Conservation (phyloP, 345 rosid genomes). For the Hibiscus tridactylites region DNA sequence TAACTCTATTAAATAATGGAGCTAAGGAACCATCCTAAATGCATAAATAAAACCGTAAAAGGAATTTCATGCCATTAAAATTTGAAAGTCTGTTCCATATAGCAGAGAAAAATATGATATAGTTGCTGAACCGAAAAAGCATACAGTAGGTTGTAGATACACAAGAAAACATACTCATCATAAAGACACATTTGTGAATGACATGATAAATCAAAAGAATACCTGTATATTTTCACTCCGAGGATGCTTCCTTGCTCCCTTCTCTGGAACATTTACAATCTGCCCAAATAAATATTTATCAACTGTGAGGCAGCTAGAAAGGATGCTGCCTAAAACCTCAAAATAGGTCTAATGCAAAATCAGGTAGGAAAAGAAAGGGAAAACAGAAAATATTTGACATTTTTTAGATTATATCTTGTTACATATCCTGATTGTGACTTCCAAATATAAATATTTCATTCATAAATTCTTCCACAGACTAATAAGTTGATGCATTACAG, state of each 20-base stretch:
- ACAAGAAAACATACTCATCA: neutral
- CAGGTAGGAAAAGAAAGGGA: neutral
- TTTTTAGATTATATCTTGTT: neutral
- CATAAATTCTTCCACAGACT: neutral
- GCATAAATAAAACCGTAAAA: neutral
- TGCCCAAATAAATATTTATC: slow-evolving; percentile 28
- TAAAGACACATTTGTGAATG: neutral
- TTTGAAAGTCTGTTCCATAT: neutral
- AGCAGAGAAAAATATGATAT: neutral
- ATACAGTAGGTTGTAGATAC: neutral
- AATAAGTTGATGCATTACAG: neutral
- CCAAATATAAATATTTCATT: neutral
- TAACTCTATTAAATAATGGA: neutral
- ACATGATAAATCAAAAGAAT: slow-evolving; percentile 14
- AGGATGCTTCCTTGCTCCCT: slow-evolving; percentile 98
- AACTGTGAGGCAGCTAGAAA: slow-evolving; percentile 9
- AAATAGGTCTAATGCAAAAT: neutral
- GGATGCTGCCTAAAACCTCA: neutral
- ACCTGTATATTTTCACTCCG: slow-evolving; percentile 97
- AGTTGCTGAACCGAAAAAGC: neutral
- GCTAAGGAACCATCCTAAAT: neutral
- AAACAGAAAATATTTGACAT: neutral
- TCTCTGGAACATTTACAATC: slow-evolving; percentile 95
- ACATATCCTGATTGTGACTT: neutral
- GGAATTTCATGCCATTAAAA: neutral